Evolutionary conservation across 805 yeast species (phyloP), one percentile per base, ranked within the genome.

Genomic region (Zygotorulaspora sp.): DNA sequence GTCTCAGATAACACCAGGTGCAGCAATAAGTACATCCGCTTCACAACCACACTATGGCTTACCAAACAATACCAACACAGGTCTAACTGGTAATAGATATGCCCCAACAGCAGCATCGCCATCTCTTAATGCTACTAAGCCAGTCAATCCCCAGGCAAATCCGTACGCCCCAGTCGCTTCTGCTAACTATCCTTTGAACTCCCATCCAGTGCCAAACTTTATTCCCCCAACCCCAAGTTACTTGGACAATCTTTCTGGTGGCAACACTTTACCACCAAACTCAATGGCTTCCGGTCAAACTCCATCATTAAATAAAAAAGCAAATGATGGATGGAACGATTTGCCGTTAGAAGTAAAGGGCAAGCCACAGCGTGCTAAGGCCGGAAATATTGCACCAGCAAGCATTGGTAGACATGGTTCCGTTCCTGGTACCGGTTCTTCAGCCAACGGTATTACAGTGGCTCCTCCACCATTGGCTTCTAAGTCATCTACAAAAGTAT

Each of bases 211-310:
- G 10, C 41, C 52, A 3, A 44, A 30, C 23, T 45, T 48, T 21
- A 40, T 37, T 32, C 40, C 49, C 17, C 43, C 55, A 4, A 47
- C 52, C 5, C 42, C 61, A 4, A 33, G 40, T 6, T 38, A 71
- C 7, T 72, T 72, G 35, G 65, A 72, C 25, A 65, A 71, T 20
- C 71, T 75, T 14, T 67, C 77, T 12, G 63, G 74, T 5, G 64
- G 68, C 12, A 49, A 44, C 11, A 57, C 49, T 4, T 66, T 65
- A 32, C 66, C 68, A 30, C 68, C 68, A 40, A 52, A 58, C 42
- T 48, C 57, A 20, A 47, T 50, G 37, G 55, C 50, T 47, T 60
- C 65, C 23, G 65, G 66, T 13, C 66, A 62, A 48, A 53, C 55
- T 2, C 66, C 66, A 21, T 59, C 56, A 22, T 45, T 61, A 23